Conservation (phyloP, 768 basidiomycete genomes). For the Dentipellis sp. region DNA sequence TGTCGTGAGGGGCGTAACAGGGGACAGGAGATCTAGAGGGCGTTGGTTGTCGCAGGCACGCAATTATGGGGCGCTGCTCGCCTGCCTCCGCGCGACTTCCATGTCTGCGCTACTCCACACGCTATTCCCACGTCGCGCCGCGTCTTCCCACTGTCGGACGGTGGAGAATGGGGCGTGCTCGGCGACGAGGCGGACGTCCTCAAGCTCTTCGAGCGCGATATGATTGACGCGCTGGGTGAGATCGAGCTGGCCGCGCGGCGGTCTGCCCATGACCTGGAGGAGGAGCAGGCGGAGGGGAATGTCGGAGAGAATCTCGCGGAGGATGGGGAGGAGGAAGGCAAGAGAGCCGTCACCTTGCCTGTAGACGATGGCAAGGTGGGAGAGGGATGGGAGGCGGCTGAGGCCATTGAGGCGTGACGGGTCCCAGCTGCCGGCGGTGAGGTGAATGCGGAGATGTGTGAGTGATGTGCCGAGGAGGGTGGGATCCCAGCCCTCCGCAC, state of each 20-base stretch:
- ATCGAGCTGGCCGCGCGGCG: background rate
- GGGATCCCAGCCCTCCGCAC: background rate
- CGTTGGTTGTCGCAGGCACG: too few relatives aligned
- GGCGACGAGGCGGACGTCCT: background rate
- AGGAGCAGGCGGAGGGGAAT: background rate
- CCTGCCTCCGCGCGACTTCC: background rate
- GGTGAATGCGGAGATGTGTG: background rate
- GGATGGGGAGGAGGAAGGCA: background rate
- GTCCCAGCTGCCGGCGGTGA: conserved; percentile 2
- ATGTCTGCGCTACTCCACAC: background rate
- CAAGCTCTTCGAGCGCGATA: background rate
- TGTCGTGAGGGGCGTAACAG: too few relatives aligned
- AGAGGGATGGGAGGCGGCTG: background rate
- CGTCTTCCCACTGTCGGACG: background rate
- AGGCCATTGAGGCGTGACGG: background rate
- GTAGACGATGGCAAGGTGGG: conserved; percentile 1
- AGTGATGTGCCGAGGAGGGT: background rate
- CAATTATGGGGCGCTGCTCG: too few relatives aligned
- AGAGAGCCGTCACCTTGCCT: background rate
- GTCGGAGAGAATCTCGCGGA: background rate
- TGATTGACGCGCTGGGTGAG: background rate
- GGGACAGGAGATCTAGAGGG: too few relatives aligned
- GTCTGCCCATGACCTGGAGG: background rate
- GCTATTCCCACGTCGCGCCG: background rate
- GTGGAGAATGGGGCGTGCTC: background rate